A percentile compares a stretch with the other conserved stretches of the same genome.
Evolutionary conservation across 306 rosid genomes (phyloP).

Genomic region (Comarum palustre): DNA sequence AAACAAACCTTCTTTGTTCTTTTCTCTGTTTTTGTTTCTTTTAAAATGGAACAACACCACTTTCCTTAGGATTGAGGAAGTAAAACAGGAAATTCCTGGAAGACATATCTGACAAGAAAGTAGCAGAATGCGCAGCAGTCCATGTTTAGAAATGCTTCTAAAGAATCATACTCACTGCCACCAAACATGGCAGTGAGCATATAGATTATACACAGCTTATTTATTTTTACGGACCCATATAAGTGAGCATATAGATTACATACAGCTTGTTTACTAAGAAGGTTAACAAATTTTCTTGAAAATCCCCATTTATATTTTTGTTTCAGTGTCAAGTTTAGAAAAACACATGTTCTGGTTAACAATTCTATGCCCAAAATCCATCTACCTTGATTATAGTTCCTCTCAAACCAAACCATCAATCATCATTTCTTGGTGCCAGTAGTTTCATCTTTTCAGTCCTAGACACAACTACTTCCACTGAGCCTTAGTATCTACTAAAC

Average conservation of each 20-base stretch:
- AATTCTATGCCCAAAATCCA: background rate
- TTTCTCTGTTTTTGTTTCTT: too few species aligned
- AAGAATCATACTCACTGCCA: background rate
- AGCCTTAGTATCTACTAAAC: background rate
- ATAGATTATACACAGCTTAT: background rate
- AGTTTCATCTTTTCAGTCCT: conserved; percentile 12
- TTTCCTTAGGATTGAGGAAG: background rate
- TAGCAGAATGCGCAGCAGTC: background rate
- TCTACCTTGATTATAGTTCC: background rate
- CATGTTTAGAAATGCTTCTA: background rate
- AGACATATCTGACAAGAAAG: background rate
- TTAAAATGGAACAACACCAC: background rate
- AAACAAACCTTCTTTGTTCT: background rate
- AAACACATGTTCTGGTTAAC: background rate
- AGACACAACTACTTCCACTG: background rate
- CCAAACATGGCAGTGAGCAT: background rate
- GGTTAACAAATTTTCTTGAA: background rate
- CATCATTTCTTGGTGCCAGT: background rate
- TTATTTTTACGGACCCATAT: background rate
- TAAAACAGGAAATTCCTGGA: background rate
- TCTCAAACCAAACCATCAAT: background rate
- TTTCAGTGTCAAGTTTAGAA: too few species aligned
- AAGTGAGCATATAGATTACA: background rate
- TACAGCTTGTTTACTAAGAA: background rate
- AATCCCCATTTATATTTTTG: background rate